phyloP scores from a whole-genome alignment of 2,329 filamentous ascomycete genomes.

The Sporothrix globosa region DNA sequence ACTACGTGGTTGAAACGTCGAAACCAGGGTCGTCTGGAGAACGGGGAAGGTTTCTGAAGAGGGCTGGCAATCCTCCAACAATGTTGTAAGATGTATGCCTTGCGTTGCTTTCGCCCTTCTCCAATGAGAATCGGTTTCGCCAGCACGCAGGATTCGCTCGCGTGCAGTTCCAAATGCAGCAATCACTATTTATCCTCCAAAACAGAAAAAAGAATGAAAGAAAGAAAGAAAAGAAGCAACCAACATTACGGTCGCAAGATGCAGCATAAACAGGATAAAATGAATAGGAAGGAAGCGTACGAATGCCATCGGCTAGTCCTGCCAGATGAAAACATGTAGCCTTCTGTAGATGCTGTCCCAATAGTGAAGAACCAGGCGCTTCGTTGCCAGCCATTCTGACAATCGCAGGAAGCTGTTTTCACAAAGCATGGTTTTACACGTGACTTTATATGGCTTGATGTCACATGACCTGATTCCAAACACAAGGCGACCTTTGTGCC shows the following conservation, averaged over 20 bases:
- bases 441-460: neutral
- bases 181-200: neutral
- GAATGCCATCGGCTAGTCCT: neutral
- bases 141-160: constrained; percentile 22
- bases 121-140: constrained; percentile 23
- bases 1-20: neutral
- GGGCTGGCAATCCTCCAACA: neutral
- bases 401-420: too few species aligned
- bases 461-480: constrained; percentile 25
- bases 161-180: neutral
- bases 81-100: neutral
- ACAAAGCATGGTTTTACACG: neutral
- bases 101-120: neutral
- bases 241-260: neutral
- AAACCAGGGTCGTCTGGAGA: neutral
- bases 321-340: neutral
- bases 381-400: too few species aligned
- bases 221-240: neutral
- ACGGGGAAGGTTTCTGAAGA: neutral
- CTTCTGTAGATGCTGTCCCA: neutral
- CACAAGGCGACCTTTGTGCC: constrained; percentile 8
- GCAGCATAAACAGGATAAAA: neutral
- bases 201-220: neutral
- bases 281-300: neutral
- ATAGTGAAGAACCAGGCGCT: neutral